These are phyloP conservation scores for Phytophthora crassamura DNA, from an alignment of 352 stramenopile species.

Conservation along the genomic window DNA sequence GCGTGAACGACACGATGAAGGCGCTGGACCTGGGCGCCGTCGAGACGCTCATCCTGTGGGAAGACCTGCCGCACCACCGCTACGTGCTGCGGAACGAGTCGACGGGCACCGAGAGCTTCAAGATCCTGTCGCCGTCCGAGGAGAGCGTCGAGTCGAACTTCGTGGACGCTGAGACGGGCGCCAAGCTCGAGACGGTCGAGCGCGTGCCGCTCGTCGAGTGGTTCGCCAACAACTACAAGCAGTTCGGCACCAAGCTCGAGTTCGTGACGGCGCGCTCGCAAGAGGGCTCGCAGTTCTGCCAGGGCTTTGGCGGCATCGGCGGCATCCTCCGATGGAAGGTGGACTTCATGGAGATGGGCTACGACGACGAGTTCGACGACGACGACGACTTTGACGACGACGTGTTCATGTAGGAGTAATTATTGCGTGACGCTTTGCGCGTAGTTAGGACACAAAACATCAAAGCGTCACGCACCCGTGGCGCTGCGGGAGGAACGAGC, in stretches of 20 bases:
- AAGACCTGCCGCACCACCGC: conserved; percentile 97
- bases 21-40: conserved; percentile 98
- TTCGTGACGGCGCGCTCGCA: conserved; percentile 98
- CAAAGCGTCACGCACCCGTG: conserved; percentile 41
- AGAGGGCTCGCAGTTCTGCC: conserved; percentile 99
- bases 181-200: conserved; percentile 98
- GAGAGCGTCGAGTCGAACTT: conserved; percentile 97
- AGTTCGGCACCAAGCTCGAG: conserved; percentile 98
- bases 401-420: conserved; percentile 87
- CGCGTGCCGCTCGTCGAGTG: conserved; percentile 98
- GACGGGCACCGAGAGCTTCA: conserved; percentile 86
- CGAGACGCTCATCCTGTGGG: conserved; percentile 99
- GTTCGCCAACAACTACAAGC: conserved; percentile 99
- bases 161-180: conserved; percentile 93
- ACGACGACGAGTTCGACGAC: conserved; percentile 94
- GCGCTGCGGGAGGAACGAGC: conserved; percentile 42
- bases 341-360: conserved; percentile 98
- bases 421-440: conserved; percentile 59
- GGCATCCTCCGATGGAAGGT: conserved; percentile 99
- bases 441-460: conserved; percentile 29
- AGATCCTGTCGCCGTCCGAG: conserved; percentile 85
- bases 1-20: conserved; percentile 98
- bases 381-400: conserved; percentile 90
- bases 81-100: conserved; percentile 95
- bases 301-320: conserved; percentile 99